phyloP scores from a whole-genome alignment of 73 alveolate genomes.

The Blepharisma japonicum region DNA sequence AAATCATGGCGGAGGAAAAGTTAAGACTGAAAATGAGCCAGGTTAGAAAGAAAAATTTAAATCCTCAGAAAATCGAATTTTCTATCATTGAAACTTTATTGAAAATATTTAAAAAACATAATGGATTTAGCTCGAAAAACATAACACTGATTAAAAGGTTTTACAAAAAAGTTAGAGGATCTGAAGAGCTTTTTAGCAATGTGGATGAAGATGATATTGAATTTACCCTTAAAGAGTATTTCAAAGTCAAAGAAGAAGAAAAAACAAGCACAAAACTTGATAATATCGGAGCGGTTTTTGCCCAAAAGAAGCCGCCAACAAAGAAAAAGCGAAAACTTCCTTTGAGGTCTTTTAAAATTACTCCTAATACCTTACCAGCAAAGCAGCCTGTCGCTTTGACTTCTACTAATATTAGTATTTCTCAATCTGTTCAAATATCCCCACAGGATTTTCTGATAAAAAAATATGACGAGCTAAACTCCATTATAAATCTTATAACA shows the following conservation, averaged over 20 bases:
- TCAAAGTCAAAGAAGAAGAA: neutral
- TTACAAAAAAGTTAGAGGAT: neutral
- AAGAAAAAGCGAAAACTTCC: too few relatives aligned
- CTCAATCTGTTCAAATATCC: too few relatives aligned
- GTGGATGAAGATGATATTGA: neutral
- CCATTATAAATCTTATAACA: too few relatives aligned
- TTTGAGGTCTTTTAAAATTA: too few relatives aligned
- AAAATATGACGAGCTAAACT: too few relatives aligned
- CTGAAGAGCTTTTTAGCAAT: neutral
- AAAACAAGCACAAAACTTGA: too few relatives aligned
- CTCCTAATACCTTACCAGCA: too few relatives aligned
- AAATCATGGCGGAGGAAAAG: neutral
- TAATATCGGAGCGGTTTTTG: too few relatives aligned
- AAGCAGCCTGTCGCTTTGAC: too few relatives aligned
- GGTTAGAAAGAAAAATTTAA: neutral
- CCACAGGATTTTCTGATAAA: too few relatives aligned
- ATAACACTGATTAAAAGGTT: neutral
- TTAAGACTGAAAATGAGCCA: neutral
- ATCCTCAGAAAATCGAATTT: neutral
- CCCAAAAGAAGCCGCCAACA: too few relatives aligned
- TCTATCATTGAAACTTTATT: neutral
- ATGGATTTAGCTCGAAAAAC: neutral
- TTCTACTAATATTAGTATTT: too few relatives aligned
- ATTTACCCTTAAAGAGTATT: neutral
- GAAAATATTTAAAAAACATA: neutral